These are phyloP conservation scores for Lignosus rhinocerotis DNA, from an alignment of 1,284 basidiomycete genomes.

Conservation along the genomic window DNA sequence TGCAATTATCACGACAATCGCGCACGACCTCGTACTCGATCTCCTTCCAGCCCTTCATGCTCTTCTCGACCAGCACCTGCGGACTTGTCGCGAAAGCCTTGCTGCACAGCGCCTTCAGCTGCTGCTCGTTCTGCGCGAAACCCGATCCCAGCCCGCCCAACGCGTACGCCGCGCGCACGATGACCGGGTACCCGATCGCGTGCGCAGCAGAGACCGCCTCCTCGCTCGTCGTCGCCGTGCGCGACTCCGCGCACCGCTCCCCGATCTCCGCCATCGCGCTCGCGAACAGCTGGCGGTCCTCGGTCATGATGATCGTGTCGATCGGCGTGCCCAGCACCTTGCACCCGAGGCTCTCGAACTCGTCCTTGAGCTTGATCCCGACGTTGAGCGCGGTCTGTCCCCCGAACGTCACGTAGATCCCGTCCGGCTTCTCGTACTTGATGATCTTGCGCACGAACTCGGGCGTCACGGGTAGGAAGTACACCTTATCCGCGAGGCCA, in stretches of 20 bases:
- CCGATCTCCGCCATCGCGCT: conserved; percentile 96
- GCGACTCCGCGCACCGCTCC: conserved; percentile 90
- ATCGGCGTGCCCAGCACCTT: conserved; percentile 96
- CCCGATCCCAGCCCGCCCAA: conserved; percentile 95
- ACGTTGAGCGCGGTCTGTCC: conserved; percentile 98
- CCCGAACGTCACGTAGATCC: conserved; percentile 98
- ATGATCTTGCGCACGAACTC: conserved; percentile 99
- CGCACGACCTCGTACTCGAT: conserved; percentile 99
- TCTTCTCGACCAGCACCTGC: conserved; percentile 96
- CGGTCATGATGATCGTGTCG: conserved; percentile 96
- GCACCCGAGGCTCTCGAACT: conserved; percentile 87
- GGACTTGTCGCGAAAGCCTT: conserved; percentile 97
- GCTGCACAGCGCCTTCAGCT: conserved; percentile 84
- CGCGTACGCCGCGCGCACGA: conserved; percentile 95
- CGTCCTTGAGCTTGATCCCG: conserved; percentile 96
- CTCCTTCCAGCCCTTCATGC: conserved; percentile 99
- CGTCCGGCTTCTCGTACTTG: conserved; percentile 97
- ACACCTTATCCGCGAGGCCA: conserved; percentile 98
- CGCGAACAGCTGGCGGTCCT: conserved; percentile 95
- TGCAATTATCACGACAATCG: conserved; percentile 96
- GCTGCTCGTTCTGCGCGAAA: conserved; percentile 88
- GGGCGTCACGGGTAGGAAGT: conserved; percentile 97
- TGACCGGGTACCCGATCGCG: conserved; percentile 94
- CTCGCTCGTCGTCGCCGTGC: conserved; percentile 80
- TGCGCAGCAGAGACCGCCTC: conserved; percentile 87